Evolutionary conservation across 768 basidiomycete genomes (phyloP).

Genomic region (Kwoniella mangroviensis): DNA sequence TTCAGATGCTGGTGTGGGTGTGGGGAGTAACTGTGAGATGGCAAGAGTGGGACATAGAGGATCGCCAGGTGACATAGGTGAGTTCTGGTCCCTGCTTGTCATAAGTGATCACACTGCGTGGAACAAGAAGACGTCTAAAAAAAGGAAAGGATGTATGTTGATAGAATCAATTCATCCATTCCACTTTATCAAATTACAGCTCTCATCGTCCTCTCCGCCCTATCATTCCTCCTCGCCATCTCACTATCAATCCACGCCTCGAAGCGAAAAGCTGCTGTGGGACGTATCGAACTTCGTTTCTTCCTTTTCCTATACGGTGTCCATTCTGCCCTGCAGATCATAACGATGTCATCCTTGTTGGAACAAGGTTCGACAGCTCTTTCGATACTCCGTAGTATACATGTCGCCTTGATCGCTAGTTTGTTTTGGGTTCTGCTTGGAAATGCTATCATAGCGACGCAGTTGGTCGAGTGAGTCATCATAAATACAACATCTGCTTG

Average conservation of each 20-base stretch:
- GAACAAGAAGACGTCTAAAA: too few relatives aligned
- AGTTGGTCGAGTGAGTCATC: constrained; percentile 84
- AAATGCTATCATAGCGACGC: constrained; percentile 59
- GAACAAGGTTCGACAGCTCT: constrained; percentile 75
- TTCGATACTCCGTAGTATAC: constrained; percentile 73
- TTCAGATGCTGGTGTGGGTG: constrained; percentile 72
- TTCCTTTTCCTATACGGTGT: constrained; percentile 58
- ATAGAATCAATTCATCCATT: too few relatives aligned
- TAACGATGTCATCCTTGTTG: constrained; percentile 79
- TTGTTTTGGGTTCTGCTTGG: constrained; percentile 70
- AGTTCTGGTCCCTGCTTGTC: constrained; percentile 56
- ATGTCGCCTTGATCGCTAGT: constrained; percentile 74
- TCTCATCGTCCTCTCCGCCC: constrained; percentile 78
- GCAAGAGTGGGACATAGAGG: constrained; percentile 64
- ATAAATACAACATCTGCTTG: constrained; percentile 18
- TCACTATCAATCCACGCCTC: constrained; percentile 66
- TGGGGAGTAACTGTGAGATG: constrained; percentile 81
- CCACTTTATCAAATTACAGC: constrained; percentile 58
- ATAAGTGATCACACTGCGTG: too few relatives aligned
- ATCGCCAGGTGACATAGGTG: constrained; percentile 66
- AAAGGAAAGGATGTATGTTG: too few relatives aligned
- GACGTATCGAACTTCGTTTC: constrained; percentile 59
- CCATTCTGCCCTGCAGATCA: constrained; percentile 73
- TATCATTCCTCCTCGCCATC: constrained; percentile 69
- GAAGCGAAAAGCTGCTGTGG: constrained; percentile 84